Evolutionary conservation across 257 asterid species (phyloP).

Genomic region (Cruciata laevipes): DNA sequence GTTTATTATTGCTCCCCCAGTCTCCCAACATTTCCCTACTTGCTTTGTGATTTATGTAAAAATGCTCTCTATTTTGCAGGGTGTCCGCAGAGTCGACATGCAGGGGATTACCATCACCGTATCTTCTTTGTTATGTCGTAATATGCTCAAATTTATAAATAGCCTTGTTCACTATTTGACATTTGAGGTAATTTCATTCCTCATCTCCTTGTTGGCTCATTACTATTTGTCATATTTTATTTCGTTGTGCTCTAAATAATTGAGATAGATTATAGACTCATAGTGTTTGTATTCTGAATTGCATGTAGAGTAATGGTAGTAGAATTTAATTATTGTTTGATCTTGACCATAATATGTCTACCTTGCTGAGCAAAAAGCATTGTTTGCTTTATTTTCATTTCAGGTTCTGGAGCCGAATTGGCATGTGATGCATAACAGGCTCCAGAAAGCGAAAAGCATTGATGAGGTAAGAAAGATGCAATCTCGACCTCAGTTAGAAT

Average conservation of each 20-base stretch:
- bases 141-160: slow-evolving; percentile 90
- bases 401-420: slow-evolving; percentile 99
- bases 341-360: background rate
- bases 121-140: slow-evolving; percentile 92
- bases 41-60: background rate
- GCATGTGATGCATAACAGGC: slow-evolving; percentile 89
- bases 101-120: slow-evolving; percentile 86
- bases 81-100: slow-evolving; percentile 84
- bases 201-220: background rate
- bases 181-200: slow-evolving; percentile 57
- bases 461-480: slow-evolving; percentile 58
- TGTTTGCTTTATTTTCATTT: slow-evolving; percentile 3
- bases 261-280: slow-evolving; percentile 2
- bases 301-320: background rate
- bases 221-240: slow-evolving; percentile 3
- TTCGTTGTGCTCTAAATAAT: slow-evolving; percentile 9
- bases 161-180: slow-evolving; percentile 94
- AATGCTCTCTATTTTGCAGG: slow-evolving; percentile 36
- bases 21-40: slow-evolving; percentile 8
- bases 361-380: background rate
- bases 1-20: background rate
- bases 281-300: background rate
- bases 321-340: background rate
- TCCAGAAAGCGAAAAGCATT: slow-evolving; percentile 91
- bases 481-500: background rate